Percentiles rank a stretch among this genome's conserved stretches.
Evolutionary conservation across 371 early-diverging fungal species (phyloP).

Genomic region (Mycotypha africana): DNA sequence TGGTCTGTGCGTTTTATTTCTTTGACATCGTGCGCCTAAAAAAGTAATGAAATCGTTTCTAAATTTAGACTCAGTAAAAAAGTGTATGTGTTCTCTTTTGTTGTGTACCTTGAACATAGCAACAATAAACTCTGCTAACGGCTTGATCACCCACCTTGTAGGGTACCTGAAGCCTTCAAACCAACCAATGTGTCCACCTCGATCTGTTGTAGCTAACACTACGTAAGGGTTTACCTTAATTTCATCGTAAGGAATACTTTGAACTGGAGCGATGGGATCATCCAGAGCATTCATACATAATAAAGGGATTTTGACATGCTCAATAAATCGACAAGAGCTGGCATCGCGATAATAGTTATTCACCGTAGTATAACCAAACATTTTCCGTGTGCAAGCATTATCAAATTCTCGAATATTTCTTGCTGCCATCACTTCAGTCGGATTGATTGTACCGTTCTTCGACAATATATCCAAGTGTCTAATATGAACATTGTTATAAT

Average conservation of each 20-base stretch:
- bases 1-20: too few species aligned
- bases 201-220: slow-evolving; percentile 76
- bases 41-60: not conserved
- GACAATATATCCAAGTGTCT: slow-evolving; percentile 58
- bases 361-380: slow-evolving; percentile 71
- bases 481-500: not conserved
- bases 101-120: slow-evolving; percentile 43
- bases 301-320: slow-evolving; percentile 70
- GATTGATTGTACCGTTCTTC: slow-evolving; percentile 46
- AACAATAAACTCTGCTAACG: slow-evolving; percentile 63
- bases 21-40: too few species aligned
- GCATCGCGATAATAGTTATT: slow-evolving; percentile 84
- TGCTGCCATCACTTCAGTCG: slow-evolving; percentile 44
- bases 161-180: slow-evolving; percentile 59
- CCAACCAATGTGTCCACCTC: slow-evolving; percentile 97
- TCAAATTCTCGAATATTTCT: slow-evolving; percentile 51
- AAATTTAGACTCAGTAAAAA: slow-evolving; percentile 1
- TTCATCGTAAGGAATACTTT: slow-evolving; percentile 75
- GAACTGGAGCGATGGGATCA: slow-evolving; percentile 84
- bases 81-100: not conserved
- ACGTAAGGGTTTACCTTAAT: slow-evolving; percentile 75
- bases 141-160: slow-evolving; percentile 62
- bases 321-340: slow-evolving; percentile 68
- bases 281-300: slow-evolving; percentile 84
- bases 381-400: slow-evolving; percentile 63